Conservation (phyloP, 805 yeast genomes). For the Scheffersomyces spartinae region DNA sequence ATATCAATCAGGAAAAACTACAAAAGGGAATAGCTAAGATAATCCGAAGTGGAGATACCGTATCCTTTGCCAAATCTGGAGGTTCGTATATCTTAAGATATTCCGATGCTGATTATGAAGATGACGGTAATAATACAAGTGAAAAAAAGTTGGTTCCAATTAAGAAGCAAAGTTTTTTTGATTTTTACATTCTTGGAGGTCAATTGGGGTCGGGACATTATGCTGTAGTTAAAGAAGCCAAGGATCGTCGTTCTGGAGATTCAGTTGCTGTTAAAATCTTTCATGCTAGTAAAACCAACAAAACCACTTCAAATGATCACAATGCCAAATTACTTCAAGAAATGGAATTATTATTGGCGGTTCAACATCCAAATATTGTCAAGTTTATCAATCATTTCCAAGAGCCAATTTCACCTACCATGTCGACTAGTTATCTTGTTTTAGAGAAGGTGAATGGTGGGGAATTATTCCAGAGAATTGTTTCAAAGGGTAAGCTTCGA, state of each 20-base stretch:
- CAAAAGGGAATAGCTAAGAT: slow-evolving; percentile 38
- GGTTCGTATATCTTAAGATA: slow-evolving; percentile 41
- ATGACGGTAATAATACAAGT: slow-evolving; percentile 6
- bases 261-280: slow-evolving; percentile 67
- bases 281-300: slow-evolving; percentile 35
- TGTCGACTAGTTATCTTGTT: slow-evolving; percentile 48
- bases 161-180: slow-evolving; percentile 36
- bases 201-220: slow-evolving; percentile 71
- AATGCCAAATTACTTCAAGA: slow-evolving; percentile 47
- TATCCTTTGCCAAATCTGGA: slow-evolving; percentile 43
- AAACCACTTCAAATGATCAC: slow-evolving; percentile 15
- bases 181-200: slow-evolving; percentile 43
- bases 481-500: slow-evolving; percentile 47
- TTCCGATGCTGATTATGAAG: slow-evolving; percentile 14
- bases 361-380: slow-evolving; percentile 63
- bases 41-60: slow-evolving; percentile 52
- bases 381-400: slow-evolving; percentile 47
- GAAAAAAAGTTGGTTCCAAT: slow-evolving; percentile 6
- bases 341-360: slow-evolving; percentile 49
- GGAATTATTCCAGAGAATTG: slow-evolving; percentile 63
- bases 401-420: slow-evolving; percentile 42
- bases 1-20: slow-evolving; percentile 43
- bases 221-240: slow-evolving; percentile 69
- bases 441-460: slow-evolving; percentile 67
- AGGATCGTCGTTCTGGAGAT: slow-evolving; percentile 43